Conservation (phyloP, 2,329 filamentous ascomycete genomes). For the Sphaerulina musiva region DNA sequence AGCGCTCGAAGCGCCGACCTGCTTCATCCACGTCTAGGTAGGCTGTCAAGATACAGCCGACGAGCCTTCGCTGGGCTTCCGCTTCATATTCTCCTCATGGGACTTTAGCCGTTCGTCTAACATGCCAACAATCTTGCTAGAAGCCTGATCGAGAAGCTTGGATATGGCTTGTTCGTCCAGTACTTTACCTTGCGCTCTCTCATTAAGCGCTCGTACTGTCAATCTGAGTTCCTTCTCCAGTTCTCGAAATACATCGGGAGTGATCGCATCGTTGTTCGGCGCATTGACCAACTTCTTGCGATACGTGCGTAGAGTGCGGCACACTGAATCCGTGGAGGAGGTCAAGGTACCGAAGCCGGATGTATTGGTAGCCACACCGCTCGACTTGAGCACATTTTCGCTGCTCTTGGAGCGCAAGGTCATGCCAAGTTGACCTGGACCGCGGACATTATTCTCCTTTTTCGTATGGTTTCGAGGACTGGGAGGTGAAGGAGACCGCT, state of each 20-base stretch:
- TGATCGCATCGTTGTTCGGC: conserved; percentile 42
- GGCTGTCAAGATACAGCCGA: conserved; percentile 4
- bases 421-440: conserved; percentile 45
- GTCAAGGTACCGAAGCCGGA: conserved; percentile 45
- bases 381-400: conserved; percentile 29
- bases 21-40: background rate
- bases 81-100: conserved; percentile 33
- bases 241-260: conserved; percentile 44
- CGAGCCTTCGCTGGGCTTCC: conserved; percentile 8
- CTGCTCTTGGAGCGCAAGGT: conserved; percentile 43
- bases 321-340: conserved; percentile 52
- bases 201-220: conserved; percentile 41
- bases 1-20: conserved; percentile 7
- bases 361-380: conserved; percentile 22
- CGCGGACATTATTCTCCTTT: conserved; percentile 30
- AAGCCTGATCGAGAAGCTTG: conserved; percentile 67
- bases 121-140: conserved; percentile 62
- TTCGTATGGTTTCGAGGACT: conserved; percentile 21
- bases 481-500: conserved; percentile 42
- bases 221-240: conserved; percentile 52
- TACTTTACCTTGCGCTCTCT: conserved; percentile 35
- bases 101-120: conserved; percentile 62
- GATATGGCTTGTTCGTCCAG: conserved; percentile 41
- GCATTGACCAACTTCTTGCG: conserved; percentile 48
- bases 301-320: conserved; percentile 52